These are phyloP conservation scores for Tremellales sp. DNA, from an alignment of 1,284 basidiomycete species.

Conservation along the genomic window DNA sequence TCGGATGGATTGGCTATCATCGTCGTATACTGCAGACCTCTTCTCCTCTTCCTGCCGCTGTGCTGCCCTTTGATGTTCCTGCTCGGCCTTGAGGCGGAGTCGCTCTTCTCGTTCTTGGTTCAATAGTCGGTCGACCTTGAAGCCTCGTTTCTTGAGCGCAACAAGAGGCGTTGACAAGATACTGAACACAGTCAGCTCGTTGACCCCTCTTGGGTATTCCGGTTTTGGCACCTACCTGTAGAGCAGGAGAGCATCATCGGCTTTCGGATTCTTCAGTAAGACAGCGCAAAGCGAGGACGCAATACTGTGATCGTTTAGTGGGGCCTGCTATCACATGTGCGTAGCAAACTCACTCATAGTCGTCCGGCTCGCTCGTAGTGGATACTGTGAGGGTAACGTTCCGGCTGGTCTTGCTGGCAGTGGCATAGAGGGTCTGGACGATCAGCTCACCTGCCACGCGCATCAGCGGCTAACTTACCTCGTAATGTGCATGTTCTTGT, in stretches of 20 bases:
- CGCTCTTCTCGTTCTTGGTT: conserved; percentile 74
- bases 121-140: conserved; percentile 78
- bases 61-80: conserved; percentile 39
- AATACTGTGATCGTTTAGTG: conserved; percentile 55
- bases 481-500: conserved; percentile 32
- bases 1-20: background rate
- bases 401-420: conserved; percentile 54
- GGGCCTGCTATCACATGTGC: background rate
- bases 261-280: conserved; percentile 68
- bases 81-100: conserved; percentile 55
- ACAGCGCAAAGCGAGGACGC: conserved; percentile 72
- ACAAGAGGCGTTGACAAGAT: conserved; percentile 85
- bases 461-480: conserved; percentile 16
- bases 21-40: conserved; percentile 1
- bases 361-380: conserved; percentile 69
- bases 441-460: conserved; percentile 16
- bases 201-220: background rate
- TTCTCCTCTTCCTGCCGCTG: conserved; percentile 42
- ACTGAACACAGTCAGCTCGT: conserved; percentile 14
- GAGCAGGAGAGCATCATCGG: conserved; percentile 79
- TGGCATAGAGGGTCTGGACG: conserved; percentile 61
- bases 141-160: conserved; percentile 67
- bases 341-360: conserved; percentile 75
- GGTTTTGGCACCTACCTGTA: conserved; percentile 57
- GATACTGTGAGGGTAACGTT: conserved; percentile 75